Percentiles rank a stretch among this genome's conserved stretches.
Conservation (phyloP, 106 monocot genomes). For the Apostasia ramifera region DNA sequence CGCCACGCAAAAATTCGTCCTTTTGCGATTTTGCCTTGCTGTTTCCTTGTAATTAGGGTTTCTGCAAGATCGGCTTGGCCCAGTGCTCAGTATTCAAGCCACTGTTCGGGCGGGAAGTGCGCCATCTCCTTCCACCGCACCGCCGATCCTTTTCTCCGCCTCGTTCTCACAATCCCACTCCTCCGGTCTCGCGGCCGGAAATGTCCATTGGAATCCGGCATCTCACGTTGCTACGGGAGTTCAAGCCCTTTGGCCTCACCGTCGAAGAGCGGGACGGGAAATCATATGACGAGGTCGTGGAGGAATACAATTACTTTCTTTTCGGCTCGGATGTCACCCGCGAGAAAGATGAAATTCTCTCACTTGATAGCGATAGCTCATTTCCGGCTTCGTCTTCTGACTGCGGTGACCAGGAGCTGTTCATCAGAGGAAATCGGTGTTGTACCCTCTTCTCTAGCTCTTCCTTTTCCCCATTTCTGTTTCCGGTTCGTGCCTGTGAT, state of each 20-base stretch:
- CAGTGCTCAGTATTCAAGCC: neutral
- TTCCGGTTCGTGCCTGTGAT: neutral
- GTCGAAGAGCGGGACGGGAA: slow-evolving; percentile 55
- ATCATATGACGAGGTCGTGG: slow-evolving; percentile 11
- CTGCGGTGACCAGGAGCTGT: slow-evolving; percentile 81
- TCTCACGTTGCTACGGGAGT: slow-evolving; percentile 74
- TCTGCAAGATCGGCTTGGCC: too few species aligned
- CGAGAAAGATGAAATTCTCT: slow-evolving; percentile 22
- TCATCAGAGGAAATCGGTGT: slow-evolving; percentile 80
- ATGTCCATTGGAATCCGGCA: slow-evolving; percentile 48
- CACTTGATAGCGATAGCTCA: slow-evolving; percentile 18
- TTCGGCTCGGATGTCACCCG: slow-evolving; percentile 61
- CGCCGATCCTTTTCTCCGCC: too few species aligned
- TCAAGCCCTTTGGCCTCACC: slow-evolving; percentile 72
- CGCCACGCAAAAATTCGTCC: too few species aligned
- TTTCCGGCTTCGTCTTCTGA: slow-evolving; percentile 19
- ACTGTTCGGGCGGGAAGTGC: neutral
- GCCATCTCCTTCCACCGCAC: too few species aligned
- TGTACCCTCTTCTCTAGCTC: neutral
- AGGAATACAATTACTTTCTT: slow-evolving; percentile 66
- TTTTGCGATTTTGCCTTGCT: too few species aligned
- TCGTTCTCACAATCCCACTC: too few species aligned
- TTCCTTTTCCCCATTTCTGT: neutral
- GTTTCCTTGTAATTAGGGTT: too few species aligned
- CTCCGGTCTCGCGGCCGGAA: slow-evolving; percentile 1